Base-by-base conservation (phyloP, 1,139 yeast genomes). In the Entelexis sorbosivorans region DNA sequence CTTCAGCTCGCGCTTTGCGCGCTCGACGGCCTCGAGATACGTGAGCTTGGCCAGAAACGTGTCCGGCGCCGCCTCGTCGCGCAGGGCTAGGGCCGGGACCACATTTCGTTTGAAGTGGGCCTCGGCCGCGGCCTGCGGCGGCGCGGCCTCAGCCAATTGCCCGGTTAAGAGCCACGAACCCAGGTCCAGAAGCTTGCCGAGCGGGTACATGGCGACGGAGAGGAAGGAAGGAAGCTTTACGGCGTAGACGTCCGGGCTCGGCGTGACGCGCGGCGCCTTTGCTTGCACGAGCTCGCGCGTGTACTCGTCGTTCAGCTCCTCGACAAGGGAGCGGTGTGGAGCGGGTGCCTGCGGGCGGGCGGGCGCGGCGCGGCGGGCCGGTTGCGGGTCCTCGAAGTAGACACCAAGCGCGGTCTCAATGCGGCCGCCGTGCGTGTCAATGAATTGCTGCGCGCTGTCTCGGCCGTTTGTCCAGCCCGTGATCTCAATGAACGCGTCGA, bases 1-100 rank as follows among this genome's bases (percentile, higher is more conserved):
- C 62, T 79, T 75, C 38, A 81, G 81, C 50, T 83, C 74, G 40
- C 74, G 70, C 54, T 83, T 82, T 17, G 91, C 83, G 64, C n/a
- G 35, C 48, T 53, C 56, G 20, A 53, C 45, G 14, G 54, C 56
- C 13, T 40, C 54, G 24, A 48, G 47, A 34, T 50, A 53, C 22
- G 52, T 42, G 17, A n/a, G n/a, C 26, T 36, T 33, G 16, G 22
- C n/a, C 39, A 29, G 32, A n/a, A 28, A 26, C 35, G 46, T 5
- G 24, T 2, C 31, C 24, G 45, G 43, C 38, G 19, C 19, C 13
- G 29, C 34, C 28, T 19, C 31, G 39, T 39, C 49, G 20, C 34
- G 44, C 35, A 40, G 39, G 36, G 32, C 43, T 17, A 40, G 35
- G 20, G 19, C 38, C 29, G 36, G 32, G 32, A 17, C 36, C 24